phyloP scores from a whole-genome alignment of 345 rosid species.

The Durio zibethinus region DNA sequence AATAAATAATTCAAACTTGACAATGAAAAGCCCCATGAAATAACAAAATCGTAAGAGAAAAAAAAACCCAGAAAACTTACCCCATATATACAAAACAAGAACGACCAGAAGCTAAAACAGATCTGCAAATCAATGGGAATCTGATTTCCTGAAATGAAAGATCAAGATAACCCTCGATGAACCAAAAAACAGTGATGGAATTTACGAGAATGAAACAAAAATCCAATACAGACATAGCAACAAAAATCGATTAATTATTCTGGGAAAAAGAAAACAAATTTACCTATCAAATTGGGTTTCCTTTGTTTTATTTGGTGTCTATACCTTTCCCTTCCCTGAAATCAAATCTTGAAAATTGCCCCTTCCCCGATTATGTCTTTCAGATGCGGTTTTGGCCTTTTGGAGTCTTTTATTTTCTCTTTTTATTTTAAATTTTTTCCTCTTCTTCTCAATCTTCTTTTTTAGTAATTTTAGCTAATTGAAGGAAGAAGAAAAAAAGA shows the following conservation, averaged over 20 bases:
- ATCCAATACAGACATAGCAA: background rate
- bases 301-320: background rate
- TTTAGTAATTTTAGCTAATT: background rate
- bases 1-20: background rate
- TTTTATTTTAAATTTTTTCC: background rate
- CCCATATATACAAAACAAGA: slow-evolving; percentile 11
- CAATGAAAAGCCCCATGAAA: background rate
- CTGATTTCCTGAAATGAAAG: slow-evolving; percentile 16
- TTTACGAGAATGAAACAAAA: background rate
- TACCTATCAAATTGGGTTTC: slow-evolving; percentile 10
- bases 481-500: background rate
- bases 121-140: slow-evolving; percentile 11
- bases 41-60: background rate
- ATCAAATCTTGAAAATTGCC: background rate
- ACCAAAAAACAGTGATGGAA: background rate
- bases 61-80: background rate
- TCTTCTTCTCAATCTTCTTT: background rate
- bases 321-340: background rate
- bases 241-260: background rate
- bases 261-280: background rate
- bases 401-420: background rate
- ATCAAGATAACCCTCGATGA: background rate
- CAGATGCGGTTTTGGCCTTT: background rate
- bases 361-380: background rate
- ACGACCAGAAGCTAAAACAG: background rate